Base-by-base conservation (phyloP, 73 alveolate genomes). In the Durusdinium trenchii region DNA sequence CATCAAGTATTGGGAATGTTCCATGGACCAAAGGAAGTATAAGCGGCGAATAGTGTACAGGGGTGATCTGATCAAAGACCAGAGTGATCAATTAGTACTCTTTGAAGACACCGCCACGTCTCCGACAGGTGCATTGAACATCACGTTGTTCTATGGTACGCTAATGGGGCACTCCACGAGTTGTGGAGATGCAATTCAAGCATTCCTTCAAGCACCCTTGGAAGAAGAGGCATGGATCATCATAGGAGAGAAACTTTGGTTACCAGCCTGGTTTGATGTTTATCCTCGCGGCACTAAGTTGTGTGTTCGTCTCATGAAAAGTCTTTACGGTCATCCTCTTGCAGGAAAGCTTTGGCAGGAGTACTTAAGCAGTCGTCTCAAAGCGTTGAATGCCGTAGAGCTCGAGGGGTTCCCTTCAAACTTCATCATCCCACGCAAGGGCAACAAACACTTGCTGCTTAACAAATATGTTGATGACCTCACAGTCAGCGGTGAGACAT, bases 341-440 rank as follows among this genome's bases (percentile, higher is more conserved):
- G 67, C 94, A 26, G 76, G 94, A 28, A 48, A 83, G 94, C 75
- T 48, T 14, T 48, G 94, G 94, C 94, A 83, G 35, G 4, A 23
- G 1, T 52, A 45, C 20, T 38, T 50, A 0, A 5, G 32, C 6
- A 51, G 50, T 0, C 0, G 54, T 9, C 50, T 83, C n/a, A 20
- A 38, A 46, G 60, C 48, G 43, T 28, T 48, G 61, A 32, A 9
- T 4, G 86, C 57, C 6, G 86, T 46, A 0, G 93, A 48, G 20
- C 12, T n/a, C 2, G 60, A 81, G 4, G 67, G 69, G 5, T 47
- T 48, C 28, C 93, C 54, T 7, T n/a, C 86, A 14, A 76, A 40
- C 54, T 18, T n/a, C n/a, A n/a, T n/a, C n/a, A n/a, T n/a, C n/a
- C n/a, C n/a, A n/a, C n/a, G n/a, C n/a, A n/a, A n/a, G n/a, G 12